A percentile compares a stretch with the other conserved stretches of the same genome.
phyloP scores from a whole-genome alignment of 805 yeast genomes.

The Saccharomyces mikatae region DNA sequence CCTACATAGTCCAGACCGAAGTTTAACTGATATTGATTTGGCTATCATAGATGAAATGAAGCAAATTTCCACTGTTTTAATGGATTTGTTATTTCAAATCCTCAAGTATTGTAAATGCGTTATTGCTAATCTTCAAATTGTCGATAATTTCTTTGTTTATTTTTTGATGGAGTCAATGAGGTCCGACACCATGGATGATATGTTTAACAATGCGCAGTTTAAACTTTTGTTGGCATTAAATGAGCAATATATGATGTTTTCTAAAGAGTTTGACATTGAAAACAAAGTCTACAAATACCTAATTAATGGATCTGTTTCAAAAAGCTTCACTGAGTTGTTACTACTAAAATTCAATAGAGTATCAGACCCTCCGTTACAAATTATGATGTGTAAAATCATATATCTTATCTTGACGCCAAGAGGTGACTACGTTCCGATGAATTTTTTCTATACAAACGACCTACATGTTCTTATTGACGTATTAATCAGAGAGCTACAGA shows the following conservation, averaged over 20 bases:
- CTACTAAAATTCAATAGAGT: constrained; percentile 68
- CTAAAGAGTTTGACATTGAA: constrained; percentile 26
- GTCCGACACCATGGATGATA: constrained; percentile 42
- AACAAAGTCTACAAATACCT: constrained; percentile 54
- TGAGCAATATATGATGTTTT: constrained; percentile 76
- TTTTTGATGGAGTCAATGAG: constrained; percentile 41
- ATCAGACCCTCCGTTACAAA: constrained; percentile 63
- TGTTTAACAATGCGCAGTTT: constrained; percentile 59
- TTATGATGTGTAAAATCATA: constrained; percentile 70
- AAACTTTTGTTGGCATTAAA: constrained; percentile 66
- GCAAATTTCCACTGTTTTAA: constrained; percentile 36
- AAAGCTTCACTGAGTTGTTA: constrained; percentile 57
- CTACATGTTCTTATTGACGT: constrained; percentile 78
- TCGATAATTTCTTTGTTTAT: constrained; percentile 40
- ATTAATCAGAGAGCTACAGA: constrained; percentile 66
- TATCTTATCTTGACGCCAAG: constrained; percentile 61
- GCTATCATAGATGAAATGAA: constrained; percentile 30
- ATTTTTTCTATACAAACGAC: constrained; percentile 74
- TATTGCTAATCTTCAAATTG: constrained; percentile 33
- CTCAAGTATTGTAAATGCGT: constrained; percentile 43
- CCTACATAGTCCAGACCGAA: constrained; percentile 5
- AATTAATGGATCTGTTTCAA: constrained; percentile 36
- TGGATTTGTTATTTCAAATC: constrained; percentile 49
- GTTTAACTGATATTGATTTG: constrained; percentile 23
- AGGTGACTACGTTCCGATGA: constrained; percentile 42